These are phyloP conservation scores for Alternaria sp. DNA, from an alignment of 2,329 filamentous ascomycete genomes.

Conservation along the genomic window DNA sequence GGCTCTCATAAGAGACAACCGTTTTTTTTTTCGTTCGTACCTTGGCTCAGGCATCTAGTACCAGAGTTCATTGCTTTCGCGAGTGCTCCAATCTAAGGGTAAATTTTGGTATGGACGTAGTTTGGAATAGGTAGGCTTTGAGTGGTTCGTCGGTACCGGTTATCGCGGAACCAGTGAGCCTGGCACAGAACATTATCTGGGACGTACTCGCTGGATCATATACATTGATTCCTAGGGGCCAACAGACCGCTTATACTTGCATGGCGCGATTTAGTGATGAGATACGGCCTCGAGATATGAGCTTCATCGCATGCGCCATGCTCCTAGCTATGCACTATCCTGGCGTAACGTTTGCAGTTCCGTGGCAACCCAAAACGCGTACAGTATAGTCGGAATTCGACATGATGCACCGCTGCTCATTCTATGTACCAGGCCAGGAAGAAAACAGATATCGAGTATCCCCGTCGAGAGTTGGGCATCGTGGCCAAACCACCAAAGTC, in stretches of 20 bases:
- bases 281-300: neutral
- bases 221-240: neutral
- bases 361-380: neutral
- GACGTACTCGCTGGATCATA: neutral
- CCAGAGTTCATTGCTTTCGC: neutral
- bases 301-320: neutral
- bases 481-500: neutral
- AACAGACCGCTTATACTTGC: neutral
- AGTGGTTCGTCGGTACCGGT: neutral
- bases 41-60: neutral
- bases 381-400: neutral
- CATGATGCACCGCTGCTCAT: neutral
- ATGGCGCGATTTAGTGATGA: neutral
- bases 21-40: neutral
- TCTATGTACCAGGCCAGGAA: neutral
- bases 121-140: neutral
- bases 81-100: neutral
- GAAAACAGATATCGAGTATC: neutral
- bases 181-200: neutral
- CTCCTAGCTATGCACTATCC: neutral
- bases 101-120: neutral
- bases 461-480: neutral
- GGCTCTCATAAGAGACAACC: neutral
- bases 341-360: neutral
- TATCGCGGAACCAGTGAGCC: neutral